Evolutionary conservation across 441 rosid genomes (phyloP).

Genomic region (Pelargonium cotyledonis): DNA sequence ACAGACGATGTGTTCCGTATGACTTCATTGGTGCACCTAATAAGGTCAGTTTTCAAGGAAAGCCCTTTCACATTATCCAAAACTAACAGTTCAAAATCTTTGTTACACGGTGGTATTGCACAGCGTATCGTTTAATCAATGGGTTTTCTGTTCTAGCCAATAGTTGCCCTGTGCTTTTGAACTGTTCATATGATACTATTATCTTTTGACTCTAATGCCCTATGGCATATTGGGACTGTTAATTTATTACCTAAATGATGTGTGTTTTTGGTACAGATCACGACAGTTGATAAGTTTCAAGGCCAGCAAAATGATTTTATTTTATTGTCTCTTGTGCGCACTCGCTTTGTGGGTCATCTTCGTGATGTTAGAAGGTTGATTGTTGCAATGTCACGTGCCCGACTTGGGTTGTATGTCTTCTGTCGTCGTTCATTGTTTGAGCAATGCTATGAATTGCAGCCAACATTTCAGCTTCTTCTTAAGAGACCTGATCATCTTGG

Average conservation of each 20-base stretch:
- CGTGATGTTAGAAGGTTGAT: constrained; percentile 96
- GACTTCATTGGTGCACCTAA: constrained; percentile 88
- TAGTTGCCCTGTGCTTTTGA: not conserved
- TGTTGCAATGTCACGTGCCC: constrained; percentile 99
- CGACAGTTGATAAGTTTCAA: constrained; percentile 98
- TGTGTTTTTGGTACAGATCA: constrained; percentile 44
- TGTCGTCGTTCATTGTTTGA: constrained; percentile 90
- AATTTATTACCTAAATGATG: not conserved
- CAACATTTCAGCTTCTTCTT: constrained; percentile 77
- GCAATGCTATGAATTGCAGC: constrained; percentile 96
- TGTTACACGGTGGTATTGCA: not conserved
- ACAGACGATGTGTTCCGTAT: constrained; percentile 81
- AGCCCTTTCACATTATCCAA: not conserved
- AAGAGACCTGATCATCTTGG: constrained; percentile 83
- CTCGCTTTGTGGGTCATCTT: constrained; percentile 96
- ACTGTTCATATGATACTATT: not conserved
- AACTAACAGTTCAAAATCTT: not conserved
- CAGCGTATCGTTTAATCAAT: not conserved
- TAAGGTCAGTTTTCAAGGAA: constrained; percentile 46
- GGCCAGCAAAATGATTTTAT: constrained; percentile 97
- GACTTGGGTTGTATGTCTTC: constrained; percentile 87
- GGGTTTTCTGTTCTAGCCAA: not conserved
- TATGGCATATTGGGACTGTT: not conserved
- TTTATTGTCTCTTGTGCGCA: constrained; percentile 87
- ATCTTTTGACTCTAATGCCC: not conserved